Base-by-base conservation (phyloP, 1,284 basidiomycete species). In the Pseudozyma hubeiensis region DNA sequence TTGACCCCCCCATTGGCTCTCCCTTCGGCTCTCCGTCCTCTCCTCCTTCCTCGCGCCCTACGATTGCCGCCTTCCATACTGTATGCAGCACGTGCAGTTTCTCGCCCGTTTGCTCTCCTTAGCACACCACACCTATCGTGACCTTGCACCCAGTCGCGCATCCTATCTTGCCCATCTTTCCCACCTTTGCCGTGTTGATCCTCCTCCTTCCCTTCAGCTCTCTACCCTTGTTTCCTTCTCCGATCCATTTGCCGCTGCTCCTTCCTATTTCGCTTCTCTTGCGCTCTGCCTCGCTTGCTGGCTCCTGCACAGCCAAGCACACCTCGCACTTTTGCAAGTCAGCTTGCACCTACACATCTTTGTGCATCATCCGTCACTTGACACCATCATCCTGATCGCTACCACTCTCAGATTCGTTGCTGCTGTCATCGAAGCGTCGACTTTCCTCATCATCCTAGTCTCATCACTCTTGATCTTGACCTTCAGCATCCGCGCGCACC, bases 151-250 rank as follows among this genome's bases (percentile, higher is more conserved):
- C 49, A 47, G 50, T 48, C 53, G 55, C 37, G 48, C 46, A 13
- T 40, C 33, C 43, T 45, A 17, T 48, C 41, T 14, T 24, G 8
- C 24, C 6, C 45, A 30, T 29, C 47, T 16, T 59, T 41, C 39
- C 34, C 49, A 10, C 47, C 45, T 17, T 34, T 13, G 47, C 55
- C 57, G 45, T 64, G 61, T 64, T 64, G 57, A 19, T 64, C 55
- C 45, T 48, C 62, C 51, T 51, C 49, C 35, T 34, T 54, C 17
- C 39, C 40, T 37, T 14, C 35, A 10, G 7, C 43, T 44, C 43
- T 41, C 6, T 45, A n/a, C 48, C 51, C 41, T 40, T 44, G 43
- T 31, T 46, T 29, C 41, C 37, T 47, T 50, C 40, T 31, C 9
- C 43, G 31, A 31, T 50, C 48, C 43, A 48, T 39, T 43, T 49